These are phyloP conservation scores for Pseudofabraea citricarpa DNA, from an alignment of 2,329 filamentous ascomycete species.

Conservation along the genomic window DNA sequence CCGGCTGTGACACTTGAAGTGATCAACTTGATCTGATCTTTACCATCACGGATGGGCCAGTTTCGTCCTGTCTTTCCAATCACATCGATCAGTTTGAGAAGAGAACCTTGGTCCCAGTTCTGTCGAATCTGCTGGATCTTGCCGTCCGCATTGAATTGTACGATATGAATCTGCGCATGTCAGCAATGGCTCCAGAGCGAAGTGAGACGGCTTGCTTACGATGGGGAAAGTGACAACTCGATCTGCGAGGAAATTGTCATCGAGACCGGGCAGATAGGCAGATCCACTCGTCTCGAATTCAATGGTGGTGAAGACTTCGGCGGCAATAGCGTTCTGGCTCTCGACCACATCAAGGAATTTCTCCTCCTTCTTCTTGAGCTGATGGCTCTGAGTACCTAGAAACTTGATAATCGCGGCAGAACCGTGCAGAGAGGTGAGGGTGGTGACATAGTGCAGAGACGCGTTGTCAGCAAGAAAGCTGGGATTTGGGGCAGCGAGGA, in stretches of 20 bases:
- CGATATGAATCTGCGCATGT: constrained; percentile 69
- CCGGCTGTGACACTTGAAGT: constrained; percentile 50
- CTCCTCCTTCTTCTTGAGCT: constrained; percentile 80
- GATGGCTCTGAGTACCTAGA: constrained; percentile 62
- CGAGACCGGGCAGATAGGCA: constrained; percentile 79
- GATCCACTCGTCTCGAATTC: constrained; percentile 81
- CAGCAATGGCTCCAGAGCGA: constrained; percentile 5
- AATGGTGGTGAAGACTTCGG: constrained; percentile 77
- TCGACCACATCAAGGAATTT: constrained; percentile 72
- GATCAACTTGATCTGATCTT: constrained; percentile 78
- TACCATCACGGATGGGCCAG: constrained; percentile 89
- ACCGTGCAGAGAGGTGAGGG: constrained; percentile 69
- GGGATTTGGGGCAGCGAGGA: constrained; percentile 62
- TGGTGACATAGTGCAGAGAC: constrained; percentile 83
- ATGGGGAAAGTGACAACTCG: constrained; percentile 73
- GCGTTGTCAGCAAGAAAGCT: constrained; percentile 60
- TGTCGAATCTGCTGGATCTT: constrained; percentile 85
- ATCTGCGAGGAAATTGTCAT: constrained; percentile 91
- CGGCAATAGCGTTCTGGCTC: constrained; percentile 60
- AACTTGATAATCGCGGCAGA: constrained; percentile 79
- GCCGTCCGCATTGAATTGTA: constrained; percentile 70
- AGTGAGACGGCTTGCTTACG: constrained; percentile 48
- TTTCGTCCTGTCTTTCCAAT: constrained; percentile 87
- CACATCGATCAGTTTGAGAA: constrained; percentile 89
- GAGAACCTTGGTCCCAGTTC: constrained; percentile 90